Evolutionary conservation across 1,284 basidiomycete species (phyloP), one percentile per base, ranked within the genome.

Genomic region (Ustilago crameri): DNA sequence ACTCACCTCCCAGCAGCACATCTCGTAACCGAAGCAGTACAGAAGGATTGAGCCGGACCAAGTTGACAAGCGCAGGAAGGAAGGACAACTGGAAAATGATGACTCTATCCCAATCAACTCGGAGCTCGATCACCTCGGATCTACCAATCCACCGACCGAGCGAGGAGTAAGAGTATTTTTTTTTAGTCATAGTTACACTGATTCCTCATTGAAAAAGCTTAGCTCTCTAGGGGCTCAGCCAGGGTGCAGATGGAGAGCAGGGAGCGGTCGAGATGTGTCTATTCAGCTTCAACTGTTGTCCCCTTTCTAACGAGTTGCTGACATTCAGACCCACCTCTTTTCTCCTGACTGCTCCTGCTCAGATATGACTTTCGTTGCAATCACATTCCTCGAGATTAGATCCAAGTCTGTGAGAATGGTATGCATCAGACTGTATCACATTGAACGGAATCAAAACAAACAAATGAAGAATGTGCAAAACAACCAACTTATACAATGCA

Each of bases 181-280:
- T 51, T 61, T 64, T 65, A 65, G 64, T 67, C 64, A 67, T 67
- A 67, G 64, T 67, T 67, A 67, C 64, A 67, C 64, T 67, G 64
- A 67, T 67, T 38, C 30, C 44, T 40, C 9, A n/a, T 10, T 30
- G 7, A 30, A 30, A 30, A 5, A 7, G 30, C 30, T 12, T 5
- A 30, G 38, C 18, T 40, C 38, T 9, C n/a, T 18, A n/a, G n/a
- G n/a, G n/a, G n/a, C n/a, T n/a, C n/a, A n/a, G n/a, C n/a, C n/a
- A n/a, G n/a, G n/a, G n/a, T n/a, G n/a, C n/a, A n/a, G n/a, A n/a
- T n/a, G n/a, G n/a, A n/a, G n/a, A n/a, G n/a, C n/a, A n/a, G n/a
- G n/a, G n/a, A n/a, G n/a, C n/a, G n/a, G n/a, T n/a, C n/a, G n/a
- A n/a, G n/a, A n/a, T n/a, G n/a, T n/a, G n/a, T 7, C 30, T 9